phyloP scores from a whole-genome alignment of 129 eudicot genomes.

The Flaveria trinervia region DNA sequence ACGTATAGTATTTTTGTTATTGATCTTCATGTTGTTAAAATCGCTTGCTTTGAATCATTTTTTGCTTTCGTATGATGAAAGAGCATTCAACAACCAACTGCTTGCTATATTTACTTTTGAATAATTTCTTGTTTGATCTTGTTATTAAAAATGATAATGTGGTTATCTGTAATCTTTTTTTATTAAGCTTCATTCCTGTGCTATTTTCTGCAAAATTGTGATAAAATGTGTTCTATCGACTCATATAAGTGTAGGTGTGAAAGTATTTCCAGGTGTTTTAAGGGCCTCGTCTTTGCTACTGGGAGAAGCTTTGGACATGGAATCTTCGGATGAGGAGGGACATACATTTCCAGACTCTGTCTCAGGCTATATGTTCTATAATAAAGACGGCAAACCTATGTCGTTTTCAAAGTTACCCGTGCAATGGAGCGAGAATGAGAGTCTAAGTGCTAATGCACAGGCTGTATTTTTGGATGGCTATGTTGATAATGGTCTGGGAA shows the following conservation, averaged over 20 bases:
- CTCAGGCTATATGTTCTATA: constrained; percentile 53
- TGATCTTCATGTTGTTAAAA: neutral
- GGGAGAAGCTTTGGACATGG: constrained; percentile 42
- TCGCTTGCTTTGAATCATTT: neutral
- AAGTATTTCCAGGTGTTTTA: constrained; percentile 8
- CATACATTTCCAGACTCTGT: constrained; percentile 47
- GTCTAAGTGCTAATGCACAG: constrained; percentile 12
- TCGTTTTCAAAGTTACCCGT: constrained; percentile 67
- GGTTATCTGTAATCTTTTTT: neutral
- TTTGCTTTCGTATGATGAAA: neutral
- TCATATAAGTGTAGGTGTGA: neutral
- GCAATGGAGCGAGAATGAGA: constrained; percentile 45
- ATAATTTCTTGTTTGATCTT: constrained; percentile 2
- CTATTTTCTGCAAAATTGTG: constrained; percentile 3
- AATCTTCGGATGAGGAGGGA: constrained; percentile 73
- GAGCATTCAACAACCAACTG: neutral
- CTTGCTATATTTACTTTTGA: neutral
- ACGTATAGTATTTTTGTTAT: neutral
- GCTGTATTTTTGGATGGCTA: constrained; percentile 55
- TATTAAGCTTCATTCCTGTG: neutral
- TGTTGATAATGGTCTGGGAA: constrained; percentile 62
- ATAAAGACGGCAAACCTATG: constrained; percentile 54
- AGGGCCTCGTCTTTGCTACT: neutral
- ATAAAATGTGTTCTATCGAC: neutral
- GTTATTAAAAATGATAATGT: neutral